A percentile compares a stretch with the other conserved stretches of the same genome.
Evolutionary conservation across 202 grass and related monocot species (phyloP).

Genomic region (Setaria italica): DNA sequence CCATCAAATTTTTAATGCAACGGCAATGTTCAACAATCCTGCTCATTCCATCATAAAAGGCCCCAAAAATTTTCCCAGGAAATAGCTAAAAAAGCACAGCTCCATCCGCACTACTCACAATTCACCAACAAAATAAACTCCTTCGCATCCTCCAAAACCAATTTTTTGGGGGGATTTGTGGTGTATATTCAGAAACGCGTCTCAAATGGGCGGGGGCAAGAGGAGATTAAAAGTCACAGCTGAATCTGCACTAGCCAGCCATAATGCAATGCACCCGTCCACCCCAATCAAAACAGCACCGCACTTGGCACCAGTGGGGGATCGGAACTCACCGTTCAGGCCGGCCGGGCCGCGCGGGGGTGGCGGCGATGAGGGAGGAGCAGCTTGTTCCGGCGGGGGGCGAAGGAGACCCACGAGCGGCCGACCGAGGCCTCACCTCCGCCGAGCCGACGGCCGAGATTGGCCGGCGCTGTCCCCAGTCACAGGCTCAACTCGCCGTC

Average conservation of each 20-base stretch:
- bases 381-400: neutral
- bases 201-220: neutral
- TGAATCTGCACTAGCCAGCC: neutral
- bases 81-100: neutral
- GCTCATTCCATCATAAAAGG: neutral
- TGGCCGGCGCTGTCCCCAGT: constrained; percentile 11
- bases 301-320: no score
- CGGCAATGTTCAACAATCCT: neutral
- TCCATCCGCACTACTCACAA: neutral
- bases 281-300: neutral
- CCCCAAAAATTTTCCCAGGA: neutral
- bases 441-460: constrained; percentile 7
- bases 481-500: constrained; percentile 29
- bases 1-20: neutral
- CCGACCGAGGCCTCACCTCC: neutral
- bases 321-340: constrained; percentile 5
- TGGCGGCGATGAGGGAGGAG: neutral
- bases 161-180: neutral
- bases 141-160: neutral
- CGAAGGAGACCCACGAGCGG: neutral
- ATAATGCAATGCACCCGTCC: neutral
- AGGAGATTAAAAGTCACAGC: neutral
- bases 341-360: neutral
- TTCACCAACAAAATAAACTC: neutral
- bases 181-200: neutral